Evolutionary conservation across 129 eudicot species (phyloP).

Genomic region (Oenanthe sinensis): DNA sequence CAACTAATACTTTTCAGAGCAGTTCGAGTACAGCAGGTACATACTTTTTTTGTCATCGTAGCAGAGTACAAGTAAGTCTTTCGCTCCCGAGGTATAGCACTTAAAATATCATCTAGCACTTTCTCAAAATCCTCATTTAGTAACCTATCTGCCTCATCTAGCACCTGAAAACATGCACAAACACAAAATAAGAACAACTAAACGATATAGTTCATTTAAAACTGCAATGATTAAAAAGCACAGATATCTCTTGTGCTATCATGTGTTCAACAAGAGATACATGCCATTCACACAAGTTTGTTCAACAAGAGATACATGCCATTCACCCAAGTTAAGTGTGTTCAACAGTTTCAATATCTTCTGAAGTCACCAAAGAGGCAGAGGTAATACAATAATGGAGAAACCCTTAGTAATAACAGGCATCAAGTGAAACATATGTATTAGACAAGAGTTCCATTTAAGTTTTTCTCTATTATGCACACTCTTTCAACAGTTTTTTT

Average conservation of each 20-base stretch:
- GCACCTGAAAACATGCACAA: conserved; percentile 40
- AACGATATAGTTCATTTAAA: not conserved
- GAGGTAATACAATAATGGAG: not conserved
- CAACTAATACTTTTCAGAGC: not conserved
- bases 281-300: not conserved
- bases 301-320: not conserved
- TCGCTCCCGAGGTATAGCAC: conserved; percentile 79
- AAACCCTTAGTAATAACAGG: not conserved
- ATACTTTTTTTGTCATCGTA: conserved; percentile 88
- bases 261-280: not conserved
- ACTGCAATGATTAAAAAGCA: not conserved
- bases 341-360: not conserved
- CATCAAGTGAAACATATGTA: not conserved
- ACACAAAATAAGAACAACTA: not conserved
- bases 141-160: conserved; percentile 96
- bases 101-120: conserved; percentile 62
- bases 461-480: not conserved
- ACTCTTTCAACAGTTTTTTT: not conserved
- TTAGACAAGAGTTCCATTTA: not conserved
- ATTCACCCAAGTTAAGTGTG: not conserved
- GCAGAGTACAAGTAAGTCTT: conserved; percentile 83
- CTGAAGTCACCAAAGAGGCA: not conserved
- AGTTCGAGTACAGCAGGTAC: not conserved
- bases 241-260: not conserved
- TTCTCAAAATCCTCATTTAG: conserved; percentile 87